phyloP scores from a whole-genome alignment of 495 filamentous ascomycete genomes.

The Talaromyces adpressus region DNA sequence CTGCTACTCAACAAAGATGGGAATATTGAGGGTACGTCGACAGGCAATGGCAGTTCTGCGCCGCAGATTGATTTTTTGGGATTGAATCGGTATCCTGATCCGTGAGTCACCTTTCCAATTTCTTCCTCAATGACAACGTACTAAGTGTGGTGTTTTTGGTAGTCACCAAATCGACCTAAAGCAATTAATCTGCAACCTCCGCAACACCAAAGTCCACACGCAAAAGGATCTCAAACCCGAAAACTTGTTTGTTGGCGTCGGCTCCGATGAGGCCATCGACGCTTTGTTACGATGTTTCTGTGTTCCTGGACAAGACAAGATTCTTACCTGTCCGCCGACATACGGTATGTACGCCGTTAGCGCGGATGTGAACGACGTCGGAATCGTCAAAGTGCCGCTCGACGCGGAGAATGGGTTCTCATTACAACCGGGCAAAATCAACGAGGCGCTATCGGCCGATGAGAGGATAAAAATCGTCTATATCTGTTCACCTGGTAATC shows the following conservation, averaged over 20 bases:
- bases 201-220: constrained; percentile 80
- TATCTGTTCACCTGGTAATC: constrained; percentile 91
- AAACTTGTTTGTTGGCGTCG: constrained; percentile 91
- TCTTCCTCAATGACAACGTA: neutral
- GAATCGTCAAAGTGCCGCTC: constrained; percentile 78
- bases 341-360: constrained; percentile 98
- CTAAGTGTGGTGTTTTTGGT: neutral
- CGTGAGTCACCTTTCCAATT: constrained; percentile 39
- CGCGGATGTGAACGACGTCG: constrained; percentile 86
- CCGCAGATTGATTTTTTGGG: constrained; percentile 61
- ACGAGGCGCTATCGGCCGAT: constrained; percentile 52
- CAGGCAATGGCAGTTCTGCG: constrained; percentile 23
- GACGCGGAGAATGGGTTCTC: constrained; percentile 53
- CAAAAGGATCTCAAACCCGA: constrained; percentile 63
- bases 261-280: constrained; percentile 94
- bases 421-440: constrained; percentile 64
- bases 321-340: constrained; percentile 90
- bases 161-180: constrained; percentile 84
- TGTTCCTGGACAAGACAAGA: constrained; percentile 74
- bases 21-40: constrained; percentile 30
- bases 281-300: constrained; percentile 90
- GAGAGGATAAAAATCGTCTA: constrained; percentile 78
- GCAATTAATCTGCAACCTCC: constrained; percentile 74
- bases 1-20: constrained; percentile 42
- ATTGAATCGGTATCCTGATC: constrained; percentile 93